A percentile compares a stretch with the other conserved stretches of the same genome.
phyloP scores from a whole-genome alignment of 2,329 filamentous ascomycete genomes.

The Hirsutella rhossiliensis region DNA sequence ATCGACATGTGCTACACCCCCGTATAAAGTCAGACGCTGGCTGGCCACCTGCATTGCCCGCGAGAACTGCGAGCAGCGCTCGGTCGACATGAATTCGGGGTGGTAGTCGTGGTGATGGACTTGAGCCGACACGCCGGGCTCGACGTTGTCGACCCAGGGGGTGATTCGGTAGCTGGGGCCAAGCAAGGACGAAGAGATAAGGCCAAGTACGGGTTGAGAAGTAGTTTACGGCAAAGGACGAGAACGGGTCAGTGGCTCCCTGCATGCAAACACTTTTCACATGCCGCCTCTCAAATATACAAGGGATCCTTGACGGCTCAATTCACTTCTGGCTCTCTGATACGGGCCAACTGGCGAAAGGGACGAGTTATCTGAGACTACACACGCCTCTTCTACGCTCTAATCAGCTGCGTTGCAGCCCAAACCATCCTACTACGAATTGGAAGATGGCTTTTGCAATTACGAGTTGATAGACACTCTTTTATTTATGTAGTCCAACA shows the following conservation, averaged over 20 bases:
- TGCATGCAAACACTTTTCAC: conserved; percentile 57
- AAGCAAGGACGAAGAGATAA: conserved; percentile 43
- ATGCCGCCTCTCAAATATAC: too few species aligned
- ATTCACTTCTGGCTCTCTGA: too few species aligned
- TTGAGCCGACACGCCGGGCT: conserved; percentile 45
- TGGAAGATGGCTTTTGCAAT: too few species aligned
- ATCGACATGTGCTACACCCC: conserved; percentile 48
- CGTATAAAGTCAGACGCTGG: conserved; percentile 49
- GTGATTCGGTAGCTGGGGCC: conserved; percentile 49
- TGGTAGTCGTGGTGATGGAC: conserved; percentile 51
- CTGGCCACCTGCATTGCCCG: conserved; percentile 39
- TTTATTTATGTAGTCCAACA: too few species aligned
- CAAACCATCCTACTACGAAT: too few species aligned
- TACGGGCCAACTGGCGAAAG: too few species aligned
- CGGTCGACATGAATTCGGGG: conserved; percentile 46
- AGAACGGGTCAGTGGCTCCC: conserved; percentile 33
- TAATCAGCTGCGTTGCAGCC: too few species aligned
- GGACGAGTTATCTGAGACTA: too few species aligned
- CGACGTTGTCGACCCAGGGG: conserved; percentile 50
- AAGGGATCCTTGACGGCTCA: too few species aligned
- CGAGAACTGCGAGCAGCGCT: conserved; percentile 33
- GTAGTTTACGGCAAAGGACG: conserved; percentile 46
- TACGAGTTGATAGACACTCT: too few species aligned
- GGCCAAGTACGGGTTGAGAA: conserved; percentile 44
- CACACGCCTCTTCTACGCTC: too few species aligned